Conservation (phyloP, 2,329 filamentous ascomycete genomes). For the Penicillium vulpinum region DNA sequence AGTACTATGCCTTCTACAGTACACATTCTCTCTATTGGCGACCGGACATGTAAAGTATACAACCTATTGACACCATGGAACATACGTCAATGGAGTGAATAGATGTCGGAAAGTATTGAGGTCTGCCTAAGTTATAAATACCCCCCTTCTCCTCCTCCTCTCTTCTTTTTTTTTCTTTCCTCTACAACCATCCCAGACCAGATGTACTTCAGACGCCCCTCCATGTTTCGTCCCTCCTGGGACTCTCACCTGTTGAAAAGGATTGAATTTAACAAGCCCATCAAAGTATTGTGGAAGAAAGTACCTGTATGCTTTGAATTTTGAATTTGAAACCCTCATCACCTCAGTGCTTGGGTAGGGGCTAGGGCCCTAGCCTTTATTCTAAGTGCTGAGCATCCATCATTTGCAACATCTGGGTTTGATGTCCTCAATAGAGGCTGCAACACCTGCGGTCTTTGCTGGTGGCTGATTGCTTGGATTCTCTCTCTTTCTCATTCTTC, state of each 20-base stretch:
- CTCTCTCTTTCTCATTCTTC: not conserved
- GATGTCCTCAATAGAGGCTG: not conserved
- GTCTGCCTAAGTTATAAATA: not conserved
- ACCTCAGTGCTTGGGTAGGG: slow-evolving; percentile 1
- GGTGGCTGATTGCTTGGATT: not conserved
- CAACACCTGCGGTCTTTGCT: not conserved
- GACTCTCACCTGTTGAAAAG: not conserved
- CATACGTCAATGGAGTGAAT: not conserved
- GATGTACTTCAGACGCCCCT: not conserved
- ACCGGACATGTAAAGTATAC: not conserved
- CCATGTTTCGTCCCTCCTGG: not conserved
- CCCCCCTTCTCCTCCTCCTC: too few species aligned
- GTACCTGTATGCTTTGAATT: not conserved
- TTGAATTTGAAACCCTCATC: not conserved
- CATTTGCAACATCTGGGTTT: not conserved
- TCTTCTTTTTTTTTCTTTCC: not conserved
- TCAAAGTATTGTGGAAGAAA: not conserved
- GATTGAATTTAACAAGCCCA: not conserved
- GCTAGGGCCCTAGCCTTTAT: slow-evolving; percentile 1
- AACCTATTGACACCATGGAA: not conserved
- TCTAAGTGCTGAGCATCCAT: not conserved
- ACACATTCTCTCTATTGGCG: not conserved
- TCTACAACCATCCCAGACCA: slow-evolving; percentile 1
- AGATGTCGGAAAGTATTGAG: not conserved
- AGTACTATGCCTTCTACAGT: not conserved